phyloP scores from a whole-genome alignment of 352 stramenopile species.

The Globisporangium emineosum region DNA sequence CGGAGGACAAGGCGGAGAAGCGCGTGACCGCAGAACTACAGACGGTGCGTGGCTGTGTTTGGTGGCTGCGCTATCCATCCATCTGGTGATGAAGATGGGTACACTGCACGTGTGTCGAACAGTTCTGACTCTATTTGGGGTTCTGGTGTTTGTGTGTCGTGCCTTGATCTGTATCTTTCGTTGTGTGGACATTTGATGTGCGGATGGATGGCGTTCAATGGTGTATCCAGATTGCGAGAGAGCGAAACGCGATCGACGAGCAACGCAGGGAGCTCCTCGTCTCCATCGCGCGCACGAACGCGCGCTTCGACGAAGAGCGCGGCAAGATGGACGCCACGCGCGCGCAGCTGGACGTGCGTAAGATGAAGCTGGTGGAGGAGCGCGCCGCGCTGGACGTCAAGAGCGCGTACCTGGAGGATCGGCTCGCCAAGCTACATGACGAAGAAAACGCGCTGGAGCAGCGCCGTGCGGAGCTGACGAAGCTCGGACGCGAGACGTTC shows the following conservation, averaged over 20 bases:
- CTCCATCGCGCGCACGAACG: slow-evolving; percentile 43
- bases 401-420: slow-evolving; percentile 46
- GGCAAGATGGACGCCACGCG: slow-evolving; percentile 57
- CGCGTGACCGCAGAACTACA: slow-evolving; percentile 61
- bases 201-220: not conserved
- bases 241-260: slow-evolving; percentile 69
- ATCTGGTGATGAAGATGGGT: slow-evolving; percentile 1
- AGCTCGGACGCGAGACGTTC: slow-evolving; percentile 59
- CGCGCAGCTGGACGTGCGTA: slow-evolving; percentile 50
- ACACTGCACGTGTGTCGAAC: not conserved
- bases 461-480: slow-evolving; percentile 48
- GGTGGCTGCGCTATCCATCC: not conserved
- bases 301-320: slow-evolving; percentile 67
- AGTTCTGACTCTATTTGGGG: slow-evolving; percentile 2
- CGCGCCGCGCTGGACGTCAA: slow-evolving; percentile 49
- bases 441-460: slow-evolving; percentile 44
- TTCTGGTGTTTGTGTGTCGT: not conserved
- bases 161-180: not conserved
- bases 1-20: slow-evolving; percentile 58
- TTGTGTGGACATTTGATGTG: not conserved
- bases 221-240: slow-evolving; percentile 56
- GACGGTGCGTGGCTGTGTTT: slow-evolving; percentile 25
- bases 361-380: slow-evolving; percentile 59
- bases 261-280: slow-evolving; percentile 66
- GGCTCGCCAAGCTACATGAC: slow-evolving; percentile 39